These are phyloP conservation scores for Brassica incana DNA, from an alignment of 345 rosid genomes.

Conservation along the genomic window DNA sequence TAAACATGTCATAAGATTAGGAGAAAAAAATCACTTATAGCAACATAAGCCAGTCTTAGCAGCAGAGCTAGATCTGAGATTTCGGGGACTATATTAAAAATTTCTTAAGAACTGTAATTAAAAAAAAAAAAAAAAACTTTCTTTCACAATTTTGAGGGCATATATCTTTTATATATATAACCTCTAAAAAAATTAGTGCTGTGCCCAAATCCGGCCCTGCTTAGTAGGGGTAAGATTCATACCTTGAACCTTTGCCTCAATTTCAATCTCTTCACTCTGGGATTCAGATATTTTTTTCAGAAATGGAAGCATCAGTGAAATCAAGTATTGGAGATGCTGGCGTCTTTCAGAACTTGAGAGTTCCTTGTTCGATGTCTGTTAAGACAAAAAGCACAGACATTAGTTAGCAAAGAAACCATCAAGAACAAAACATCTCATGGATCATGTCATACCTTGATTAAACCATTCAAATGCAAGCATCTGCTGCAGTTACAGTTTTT, in stretches of 20 bases:
- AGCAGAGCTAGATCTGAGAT: too few relatives aligned
- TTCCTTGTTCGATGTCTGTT: conserved; percentile 59
- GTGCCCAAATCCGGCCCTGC: neutral
- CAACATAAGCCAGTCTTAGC: neutral
- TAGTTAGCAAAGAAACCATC: neutral
- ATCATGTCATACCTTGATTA: conserved; percentile 52
- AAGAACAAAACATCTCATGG: too few relatives aligned
- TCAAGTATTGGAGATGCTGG: conserved; percentile 55
- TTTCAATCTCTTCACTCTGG: conserved; percentile 55
- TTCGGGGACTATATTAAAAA: too few relatives aligned
- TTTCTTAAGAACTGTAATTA: too few relatives aligned
- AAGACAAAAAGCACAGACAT: conserved; percentile 12
- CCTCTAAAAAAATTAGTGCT: too few relatives aligned
- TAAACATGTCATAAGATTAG: conserved; percentile 23
- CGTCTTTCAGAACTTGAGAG: conserved; percentile 48
- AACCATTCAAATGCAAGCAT: conserved; percentile 67
- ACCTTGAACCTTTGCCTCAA: conserved; percentile 68
- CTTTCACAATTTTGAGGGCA: too few relatives aligned
- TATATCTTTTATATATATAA: too few relatives aligned
- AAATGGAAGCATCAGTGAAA: conserved; percentile 58
- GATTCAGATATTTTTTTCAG: conserved; percentile 50
- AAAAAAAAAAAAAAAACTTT: too few relatives aligned
- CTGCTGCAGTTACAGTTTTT: conserved; percentile 77
- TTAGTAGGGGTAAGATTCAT: conserved; percentile 2
- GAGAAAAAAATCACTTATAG: neutral